These are phyloP conservation scores for Alternaria angustiovoidea DNA, from an alignment of 2,329 filamentous ascomycete genomes.

Conservation along the genomic window DNA sequence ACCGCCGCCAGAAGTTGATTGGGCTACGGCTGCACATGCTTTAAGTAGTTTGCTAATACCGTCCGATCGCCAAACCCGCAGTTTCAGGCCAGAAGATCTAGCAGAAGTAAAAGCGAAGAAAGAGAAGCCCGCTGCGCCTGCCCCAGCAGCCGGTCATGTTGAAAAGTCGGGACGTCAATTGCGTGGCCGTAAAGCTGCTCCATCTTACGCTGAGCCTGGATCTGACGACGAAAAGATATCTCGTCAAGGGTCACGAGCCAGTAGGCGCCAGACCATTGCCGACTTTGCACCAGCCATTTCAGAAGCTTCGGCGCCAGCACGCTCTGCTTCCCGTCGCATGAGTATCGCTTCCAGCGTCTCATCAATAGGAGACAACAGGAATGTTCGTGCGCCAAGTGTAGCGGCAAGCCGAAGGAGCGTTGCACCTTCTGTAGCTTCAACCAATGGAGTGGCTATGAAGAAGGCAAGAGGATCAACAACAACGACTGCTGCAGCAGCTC, in stretches of 20 bases:
- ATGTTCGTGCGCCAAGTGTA: constrained; percentile 47
- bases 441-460: constrained; percentile 61
- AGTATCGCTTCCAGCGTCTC: constrained; percentile 57
- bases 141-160: constrained; percentile 49
- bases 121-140: constrained; percentile 58
- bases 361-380: constrained; percentile 46
- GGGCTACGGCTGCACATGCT: constrained; percentile 84
- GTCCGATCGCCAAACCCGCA: constrained; percentile 74
- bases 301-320: constrained; percentile 34
- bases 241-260: constrained; percentile 37
- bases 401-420: constrained; percentile 49
- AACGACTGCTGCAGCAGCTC: constrained; percentile 47
- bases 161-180: constrained; percentile 68
- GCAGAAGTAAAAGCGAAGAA: constrained; percentile 64
- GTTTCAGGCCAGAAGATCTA: constrained; percentile 80
- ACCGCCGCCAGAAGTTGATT: constrained; percentile 82
- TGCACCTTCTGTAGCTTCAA: constrained; percentile 27
- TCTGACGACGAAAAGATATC: constrained; percentile 46
- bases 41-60: constrained; percentile 85
- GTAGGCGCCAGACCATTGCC: constrained; percentile 52
- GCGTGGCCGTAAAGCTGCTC: constrained; percentile 69
- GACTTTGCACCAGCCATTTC: constrained; percentile 41
- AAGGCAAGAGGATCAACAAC: constrained; percentile 64
- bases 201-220: constrained; percentile 63
- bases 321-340: constrained; percentile 50